Conservation (phyloP, 345 rosid species). For the Rhodamnia rubescens region DNA sequence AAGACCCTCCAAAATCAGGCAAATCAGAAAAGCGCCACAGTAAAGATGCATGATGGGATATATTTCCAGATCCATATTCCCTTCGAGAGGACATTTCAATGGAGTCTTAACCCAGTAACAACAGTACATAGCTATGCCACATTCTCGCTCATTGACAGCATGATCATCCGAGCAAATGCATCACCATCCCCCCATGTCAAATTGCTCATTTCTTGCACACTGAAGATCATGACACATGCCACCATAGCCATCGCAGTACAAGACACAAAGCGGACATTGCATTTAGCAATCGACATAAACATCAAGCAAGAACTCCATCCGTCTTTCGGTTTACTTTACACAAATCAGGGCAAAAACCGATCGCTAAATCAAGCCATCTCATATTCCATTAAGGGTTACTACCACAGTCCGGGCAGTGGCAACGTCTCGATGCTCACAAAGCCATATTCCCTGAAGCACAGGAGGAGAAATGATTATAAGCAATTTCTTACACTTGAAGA, state of each 20-base stretch:
- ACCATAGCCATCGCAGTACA: not conserved
- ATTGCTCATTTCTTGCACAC: not conserved
- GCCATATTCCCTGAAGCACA: constrained; percentile 76
- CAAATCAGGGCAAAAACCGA: not conserved
- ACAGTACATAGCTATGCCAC: not conserved
- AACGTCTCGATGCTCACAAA: constrained; percentile 86
- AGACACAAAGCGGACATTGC: not conserved
- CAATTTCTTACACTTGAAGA: not conserved
- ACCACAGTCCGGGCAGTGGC: constrained; percentile 77
- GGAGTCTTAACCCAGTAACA: not conserved
- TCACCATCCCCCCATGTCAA: not conserved
- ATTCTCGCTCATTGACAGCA: not conserved
- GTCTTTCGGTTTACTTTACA: not conserved
- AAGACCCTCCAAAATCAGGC: not conserved
- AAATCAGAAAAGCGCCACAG: not conserved
- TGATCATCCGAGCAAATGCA: not conserved
- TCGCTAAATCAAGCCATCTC: not conserved
- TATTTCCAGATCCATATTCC: not conserved
- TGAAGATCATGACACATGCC: not conserved
- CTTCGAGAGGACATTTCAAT: not conserved
- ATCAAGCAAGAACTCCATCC: not conserved
- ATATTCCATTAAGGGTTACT: constrained; percentile 77
- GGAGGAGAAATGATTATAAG: not conserved
- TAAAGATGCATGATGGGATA: not conserved
- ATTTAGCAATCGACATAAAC: not conserved